These are phyloP conservation scores for Eucalyptus curtisii DNA, from an alignment of 345 rosid genomes.

Conservation along the genomic window DNA sequence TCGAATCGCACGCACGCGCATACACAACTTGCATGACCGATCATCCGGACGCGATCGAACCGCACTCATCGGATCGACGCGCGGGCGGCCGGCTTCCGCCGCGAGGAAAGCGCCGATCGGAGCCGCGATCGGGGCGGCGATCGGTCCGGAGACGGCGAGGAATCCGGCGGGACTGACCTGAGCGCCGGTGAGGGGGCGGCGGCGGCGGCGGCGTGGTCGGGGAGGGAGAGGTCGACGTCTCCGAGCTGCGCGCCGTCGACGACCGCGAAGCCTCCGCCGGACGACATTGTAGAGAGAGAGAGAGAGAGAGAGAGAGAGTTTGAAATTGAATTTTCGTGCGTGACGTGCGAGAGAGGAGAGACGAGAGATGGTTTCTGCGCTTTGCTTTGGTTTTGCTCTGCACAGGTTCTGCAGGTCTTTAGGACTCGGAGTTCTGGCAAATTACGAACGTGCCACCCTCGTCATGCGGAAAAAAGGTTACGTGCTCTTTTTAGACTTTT, in stretches of 20 bases:
- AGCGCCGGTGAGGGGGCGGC: constrained; percentile 41
- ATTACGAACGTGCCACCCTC: not conserved
- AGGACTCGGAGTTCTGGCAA: not conserved
- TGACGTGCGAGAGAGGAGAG: not conserved
- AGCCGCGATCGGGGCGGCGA: not conserved
- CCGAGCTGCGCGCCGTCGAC: constrained; percentile 59
- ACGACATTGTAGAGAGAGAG: constrained; percentile 26
- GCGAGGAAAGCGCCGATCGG: not conserved
- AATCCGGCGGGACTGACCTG: constrained; percentile 5
- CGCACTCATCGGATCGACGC: not conserved
- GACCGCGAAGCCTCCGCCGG: constrained; percentile 39
- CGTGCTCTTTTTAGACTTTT: not conserved
- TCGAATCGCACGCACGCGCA: not conserved
- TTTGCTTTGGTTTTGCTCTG: not conserved
- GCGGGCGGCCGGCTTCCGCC: not conserved
- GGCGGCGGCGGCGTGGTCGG: constrained; percentile 9
- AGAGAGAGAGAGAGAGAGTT: not conserved
- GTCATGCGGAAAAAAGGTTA: not conserved
- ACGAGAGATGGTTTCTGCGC: not conserved
- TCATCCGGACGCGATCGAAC: not conserved
- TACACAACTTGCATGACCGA: not conserved
- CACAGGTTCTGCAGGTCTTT: not conserved
- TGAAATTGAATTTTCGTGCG: not conserved
- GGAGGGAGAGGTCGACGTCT: constrained; percentile 26
- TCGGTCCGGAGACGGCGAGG: not conserved